phyloP scores from a whole-genome alignment of 2,329 filamentous ascomycete species.

The Tetracladium maxilliforme region DNA sequence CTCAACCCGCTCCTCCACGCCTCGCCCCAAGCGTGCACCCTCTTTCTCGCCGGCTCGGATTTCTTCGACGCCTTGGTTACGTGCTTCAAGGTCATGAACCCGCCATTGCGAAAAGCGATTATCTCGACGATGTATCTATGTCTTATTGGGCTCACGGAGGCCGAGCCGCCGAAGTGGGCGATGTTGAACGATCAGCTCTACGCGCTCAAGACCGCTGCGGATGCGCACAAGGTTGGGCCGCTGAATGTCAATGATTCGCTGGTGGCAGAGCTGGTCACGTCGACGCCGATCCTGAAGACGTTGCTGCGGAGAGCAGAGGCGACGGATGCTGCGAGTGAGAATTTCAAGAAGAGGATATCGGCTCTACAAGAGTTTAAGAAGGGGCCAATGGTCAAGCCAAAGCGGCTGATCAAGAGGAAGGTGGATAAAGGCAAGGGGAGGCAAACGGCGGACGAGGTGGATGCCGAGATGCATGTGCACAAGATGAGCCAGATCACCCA shows the following conservation, averaged over 20 bases:
- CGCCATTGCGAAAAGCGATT: conserved; percentile 49
- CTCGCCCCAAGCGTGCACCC: conserved; percentile 38
- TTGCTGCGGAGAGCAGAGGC: conserved; percentile 38
- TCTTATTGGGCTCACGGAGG: conserved; percentile 54
- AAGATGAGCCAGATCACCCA: conserved; percentile 74
- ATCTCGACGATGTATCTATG: conserved; percentile 64
- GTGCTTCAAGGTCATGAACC: conserved; percentile 50
- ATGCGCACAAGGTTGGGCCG: conserved; percentile 41
- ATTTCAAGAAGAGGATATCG: conserved; percentile 44
- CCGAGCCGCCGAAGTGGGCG: conserved; percentile 53
- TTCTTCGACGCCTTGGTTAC: conserved; percentile 63
- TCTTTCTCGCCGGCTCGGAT: conserved; percentile 75
- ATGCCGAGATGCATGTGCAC: conserved; percentile 46
- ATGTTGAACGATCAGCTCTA: conserved; percentile 75
- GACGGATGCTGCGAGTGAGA: conserved; percentile 31
- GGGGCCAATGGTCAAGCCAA: conserved; percentile 33
- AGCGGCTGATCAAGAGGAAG: conserved; percentile 34
- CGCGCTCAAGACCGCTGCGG: conserved; percentile 57
- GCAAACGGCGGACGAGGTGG: conserved; percentile 15
- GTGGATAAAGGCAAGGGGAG: conserved; percentile 51
- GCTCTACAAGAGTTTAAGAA: conserved; percentile 46
- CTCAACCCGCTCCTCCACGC: conserved; percentile 50
- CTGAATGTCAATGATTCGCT: conserved; percentile 51
- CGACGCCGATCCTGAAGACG: conserved; percentile 58
- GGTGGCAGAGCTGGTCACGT: conserved; percentile 69